Evolutionary conservation across 2,329 filamentous ascomycete genomes (phyloP), one percentile per base, ranked within the genome.

Genomic region (Paraconiothyrium sp.): DNA sequence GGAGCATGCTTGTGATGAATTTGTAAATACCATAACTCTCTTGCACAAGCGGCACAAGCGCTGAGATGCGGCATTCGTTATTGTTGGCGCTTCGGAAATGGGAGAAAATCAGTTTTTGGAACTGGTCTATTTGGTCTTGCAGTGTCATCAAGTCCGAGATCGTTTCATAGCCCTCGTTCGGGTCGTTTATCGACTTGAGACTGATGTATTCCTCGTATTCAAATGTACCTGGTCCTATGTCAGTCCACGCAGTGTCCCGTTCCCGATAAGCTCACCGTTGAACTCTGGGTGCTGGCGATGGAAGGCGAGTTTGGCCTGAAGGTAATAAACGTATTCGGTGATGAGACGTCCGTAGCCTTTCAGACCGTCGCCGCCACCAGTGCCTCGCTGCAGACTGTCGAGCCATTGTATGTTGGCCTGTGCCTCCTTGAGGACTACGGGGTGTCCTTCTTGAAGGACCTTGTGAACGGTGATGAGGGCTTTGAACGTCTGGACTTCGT

Each of bases 21-120:
- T 98, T 98, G 85, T 99, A 99, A 70, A 99, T 98, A 51, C 95
- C 95, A 80, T 98, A 99, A 78, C 93, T 98, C 83, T 99, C 95
- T 77, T 97, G 93, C 3, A 99, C 95, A 47, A 99, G 83, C 2
- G 94, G 93, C 24, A 98, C 94, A 57, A 99, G 82, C 1, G 95
- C 92, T 14, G 94, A 96, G 73, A 99, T 99, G 64, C 94, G 88
- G 79, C 94, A 98, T 79, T 99, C 95, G 74, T 98, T 99, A 81
- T 97, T 97, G 51, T 91, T 90, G 30, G 94, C 92, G 67, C 90
- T 89, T 62, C 94, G 90, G 82, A 99, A 98, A 80, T 98, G 93
- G 4, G 95, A 95, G 81, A 98, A 99, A 74, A 98, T 95, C 67
- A 99, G 86, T 82, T 98, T 99, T 79, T 99, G 95, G 82, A 99